Evolutionary conservation across 805 yeast species (phyloP).

Genomic region (Myxozyma sirexii): DNA sequence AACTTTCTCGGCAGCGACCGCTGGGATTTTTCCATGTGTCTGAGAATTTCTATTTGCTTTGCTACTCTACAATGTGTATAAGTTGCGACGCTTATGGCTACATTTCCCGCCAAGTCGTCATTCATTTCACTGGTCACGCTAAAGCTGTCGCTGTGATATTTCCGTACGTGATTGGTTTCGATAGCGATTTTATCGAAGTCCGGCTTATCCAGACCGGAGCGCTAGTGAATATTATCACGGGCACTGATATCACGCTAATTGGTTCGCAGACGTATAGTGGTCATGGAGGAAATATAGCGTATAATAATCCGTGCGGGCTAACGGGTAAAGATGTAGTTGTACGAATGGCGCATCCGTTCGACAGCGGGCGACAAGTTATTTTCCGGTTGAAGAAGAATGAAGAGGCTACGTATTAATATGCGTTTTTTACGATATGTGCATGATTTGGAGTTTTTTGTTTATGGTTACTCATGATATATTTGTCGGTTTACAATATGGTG

Average conservation of each 20-base stretch:
- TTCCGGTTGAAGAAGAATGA: slow-evolving; percentile 6
- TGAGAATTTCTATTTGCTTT: slow-evolving; percentile 57
- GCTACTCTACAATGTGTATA: slow-evolving; percentile 72
- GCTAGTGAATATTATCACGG: slow-evolving; percentile 66
- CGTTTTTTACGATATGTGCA: no score
- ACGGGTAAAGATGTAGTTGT: slow-evolving; percentile 17
- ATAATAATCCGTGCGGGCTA: slow-evolving; percentile 8
- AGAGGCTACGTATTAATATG: neutral
- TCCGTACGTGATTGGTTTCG: slow-evolving; percentile 56
- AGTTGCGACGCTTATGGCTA: slow-evolving; percentile 57
- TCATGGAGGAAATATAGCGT: neutral
- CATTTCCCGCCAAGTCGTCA: slow-evolving; percentile 46
- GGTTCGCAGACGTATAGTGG: slow-evolving; percentile 4
- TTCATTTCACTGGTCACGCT: slow-evolving; percentile 47
- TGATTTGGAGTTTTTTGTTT: neutral
- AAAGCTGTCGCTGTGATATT: slow-evolving; percentile 47
- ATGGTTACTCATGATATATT: no score
- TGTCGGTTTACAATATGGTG: no score
- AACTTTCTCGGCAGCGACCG: slow-evolving; percentile 46
- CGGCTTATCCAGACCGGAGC: slow-evolving; percentile 56
- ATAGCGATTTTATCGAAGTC: slow-evolving; percentile 70
- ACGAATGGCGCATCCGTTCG: slow-evolving; percentile 27
- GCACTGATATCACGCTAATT: slow-evolving; percentile 56
- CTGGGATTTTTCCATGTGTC: slow-evolving; percentile 65
- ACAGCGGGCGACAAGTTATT: slow-evolving; percentile 19